Evolutionary conservation across 257 asterid genomes (phyloP).

Genomic region (Vinca minor): DNA sequence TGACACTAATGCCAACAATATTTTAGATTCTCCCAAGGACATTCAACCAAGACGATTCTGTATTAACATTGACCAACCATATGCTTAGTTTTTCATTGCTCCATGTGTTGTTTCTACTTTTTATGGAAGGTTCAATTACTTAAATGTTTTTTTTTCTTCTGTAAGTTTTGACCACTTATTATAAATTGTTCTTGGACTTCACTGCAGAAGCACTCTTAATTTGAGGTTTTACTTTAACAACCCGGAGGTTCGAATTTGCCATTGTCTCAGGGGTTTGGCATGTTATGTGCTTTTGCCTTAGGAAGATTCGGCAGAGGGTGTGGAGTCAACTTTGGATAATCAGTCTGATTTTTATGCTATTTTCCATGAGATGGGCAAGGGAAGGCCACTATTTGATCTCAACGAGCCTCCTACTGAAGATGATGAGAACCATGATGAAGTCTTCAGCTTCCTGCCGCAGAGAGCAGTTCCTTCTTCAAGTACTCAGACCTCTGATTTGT

Average conservation of each 20-base stretch:
- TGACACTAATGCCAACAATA: neutral
- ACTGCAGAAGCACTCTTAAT: constrained; percentile 16
- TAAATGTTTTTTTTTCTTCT: neutral
- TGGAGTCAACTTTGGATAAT: constrained; percentile 29
- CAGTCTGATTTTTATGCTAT: constrained; percentile 50
- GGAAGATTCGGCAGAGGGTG: constrained; percentile 35
- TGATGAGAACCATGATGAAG: constrained; percentile 60
- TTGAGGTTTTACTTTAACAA: constrained; percentile 17
- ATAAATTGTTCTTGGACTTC: neutral
- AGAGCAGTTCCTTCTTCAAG: constrained; percentile 84
- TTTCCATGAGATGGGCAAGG: constrained; percentile 79
- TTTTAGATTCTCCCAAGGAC: neutral
- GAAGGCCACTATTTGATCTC: constrained; percentile 86
- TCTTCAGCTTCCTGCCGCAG: constrained; percentile 72
- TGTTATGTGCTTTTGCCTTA: constrained; percentile 42
- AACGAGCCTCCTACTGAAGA: constrained; percentile 89
- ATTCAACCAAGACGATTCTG: neutral
- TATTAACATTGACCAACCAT: neutral
- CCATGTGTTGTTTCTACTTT: neutral
- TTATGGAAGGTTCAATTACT: neutral
- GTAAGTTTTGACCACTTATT: neutral
- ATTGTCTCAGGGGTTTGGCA: constrained; percentile 36
- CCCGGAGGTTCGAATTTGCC: constrained; percentile 30
- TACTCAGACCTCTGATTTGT: constrained; percentile 50
- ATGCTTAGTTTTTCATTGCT: neutral